Evolutionary conservation across 2,329 filamentous ascomycete species (phyloP), one percentile per base, ranked within the genome.

Genomic region (Pyrenophora tritici-repentis): DNA sequence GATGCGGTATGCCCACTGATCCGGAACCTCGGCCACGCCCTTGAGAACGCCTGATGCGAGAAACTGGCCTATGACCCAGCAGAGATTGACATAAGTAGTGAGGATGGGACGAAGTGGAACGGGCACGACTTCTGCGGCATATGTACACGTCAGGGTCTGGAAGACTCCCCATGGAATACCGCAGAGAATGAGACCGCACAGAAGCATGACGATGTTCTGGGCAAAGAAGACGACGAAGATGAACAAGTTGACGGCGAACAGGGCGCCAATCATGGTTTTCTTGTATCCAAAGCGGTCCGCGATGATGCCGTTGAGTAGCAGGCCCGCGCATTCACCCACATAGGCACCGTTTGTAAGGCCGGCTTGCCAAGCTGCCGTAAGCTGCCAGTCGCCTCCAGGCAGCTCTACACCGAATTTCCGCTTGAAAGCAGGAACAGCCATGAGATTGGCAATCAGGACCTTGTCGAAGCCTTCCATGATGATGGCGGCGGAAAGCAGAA

Each of bases 401-500:
- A 70, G 56, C 31, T 65, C 70, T 6, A 67, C 63, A 26, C 78
- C 78, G 47, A 75, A 80, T 46, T 65, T 67, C 40, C 62, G 54
- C 54, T 79, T 75, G 72, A 80, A 80, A 8, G 73, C 70, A 4
- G 73, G 75, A 13, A 77, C 76, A 24, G 70, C 77, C 56, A 84
- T 90, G 63, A 94, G 89, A 72, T 91, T 91, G 76, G 87, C 89
- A 68, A 93, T 86, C 53, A 95, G 78, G 63, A 84, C 86, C 53
- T 93, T 81, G 72, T 96, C 90, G 76, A 91, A 95, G 6, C 90
- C 91, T 73, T 96, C 91, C 91, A 96, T 96, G 64, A 85, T 86
- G 69, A 96, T 94, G 70, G 88, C 90, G 0, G 89, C 91, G 10
- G 89, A 93, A 72, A 96, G 91, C 52, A 95, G 78, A 42, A 95